phyloP scores from a whole-genome alignment of 2,329 filamentous ascomycete genomes.

The Fusarium begoniae region DNA sequence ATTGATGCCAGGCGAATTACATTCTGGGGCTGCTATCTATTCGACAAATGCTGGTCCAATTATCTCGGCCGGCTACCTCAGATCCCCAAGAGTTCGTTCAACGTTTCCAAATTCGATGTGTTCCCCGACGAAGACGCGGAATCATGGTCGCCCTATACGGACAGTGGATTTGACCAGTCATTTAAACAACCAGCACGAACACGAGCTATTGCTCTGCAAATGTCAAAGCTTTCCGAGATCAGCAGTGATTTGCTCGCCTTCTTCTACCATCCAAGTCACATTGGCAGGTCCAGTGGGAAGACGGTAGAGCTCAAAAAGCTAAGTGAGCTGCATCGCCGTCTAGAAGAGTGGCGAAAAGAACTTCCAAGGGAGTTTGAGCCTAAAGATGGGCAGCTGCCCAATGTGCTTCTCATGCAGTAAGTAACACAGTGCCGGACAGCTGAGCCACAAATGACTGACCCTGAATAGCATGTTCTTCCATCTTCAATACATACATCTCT shows the following conservation, averaged over 20 bases:
- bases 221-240: slow-evolving; percentile 88
- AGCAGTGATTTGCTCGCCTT: slow-evolving; percentile 88
- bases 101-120: slow-evolving; percentile 88
- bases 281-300: slow-evolving; percentile 73
- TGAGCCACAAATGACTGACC: slow-evolving; percentile 6
- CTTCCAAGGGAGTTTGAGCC: slow-evolving; percentile 88
- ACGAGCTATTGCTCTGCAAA: slow-evolving; percentile 81
- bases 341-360: slow-evolving; percentile 89
- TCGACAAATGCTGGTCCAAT: slow-evolving; percentile 99
- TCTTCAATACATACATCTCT: slow-evolving; percentile 92
- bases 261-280: slow-evolving; percentile 86
- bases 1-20: slow-evolving; percentile 90
- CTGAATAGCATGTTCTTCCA: slow-evolving; percentile 91
- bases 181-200: slow-evolving; percentile 84
- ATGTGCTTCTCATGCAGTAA: slow-evolving; percentile 84
- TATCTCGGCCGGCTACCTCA: slow-evolving; percentile 93
- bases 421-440: slow-evolving; percentile 48
- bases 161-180: slow-evolving; percentile 78
- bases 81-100: slow-evolving; percentile 80
- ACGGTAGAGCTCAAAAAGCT: slow-evolving; percentile 89
- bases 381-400: slow-evolving; percentile 87
- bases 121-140: slow-evolving; percentile 89
- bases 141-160: slow-evolving; percentile 88
- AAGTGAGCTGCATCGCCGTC: slow-evolving; percentile 86
- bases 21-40: slow-evolving; percentile 98